Evolutionary conservation across 2,329 filamentous ascomycete genomes (phyloP).

Genomic region (Neodidymelliopsis sp.): DNA sequence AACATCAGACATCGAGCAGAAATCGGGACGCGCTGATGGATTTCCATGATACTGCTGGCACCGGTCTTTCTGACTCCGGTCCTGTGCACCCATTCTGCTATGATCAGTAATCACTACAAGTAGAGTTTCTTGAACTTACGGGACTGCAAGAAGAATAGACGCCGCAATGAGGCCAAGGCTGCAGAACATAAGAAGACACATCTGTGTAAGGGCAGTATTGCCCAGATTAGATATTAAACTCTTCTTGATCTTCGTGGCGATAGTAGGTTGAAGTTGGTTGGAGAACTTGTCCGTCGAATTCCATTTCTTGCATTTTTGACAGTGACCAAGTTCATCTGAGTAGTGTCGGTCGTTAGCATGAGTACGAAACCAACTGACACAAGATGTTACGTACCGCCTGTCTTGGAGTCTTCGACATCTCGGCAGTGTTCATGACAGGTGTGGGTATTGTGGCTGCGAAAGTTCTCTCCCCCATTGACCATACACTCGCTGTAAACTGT

Average conservation of each 20-base stretch:
- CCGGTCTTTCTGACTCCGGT: slow-evolving; percentile 6
- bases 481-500: slow-evolving; percentile 34
- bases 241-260: slow-evolving; percentile 43
- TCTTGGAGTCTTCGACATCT: slow-evolving; percentile 27
- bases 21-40: background rate
- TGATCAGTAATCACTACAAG: background rate
- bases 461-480: slow-evolving; percentile 41
- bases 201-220: slow-evolving; percentile 41
- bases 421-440: slow-evolving; percentile 44
- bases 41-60: slow-evolving; percentile 13
- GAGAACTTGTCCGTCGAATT: slow-evolving; percentile 31
- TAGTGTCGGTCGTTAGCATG: background rate
- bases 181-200: slow-evolving; percentile 35
- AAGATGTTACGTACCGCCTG: slow-evolving; percentile 20
- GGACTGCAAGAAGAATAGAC: slow-evolving; percentile 30
- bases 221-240: slow-evolving; percentile 40
- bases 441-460: slow-evolving; percentile 30
- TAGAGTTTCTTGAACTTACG: slow-evolving; percentile 5
- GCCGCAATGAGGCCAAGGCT: slow-evolving; percentile 28
- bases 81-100: slow-evolving; percentile 6
- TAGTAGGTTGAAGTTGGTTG: slow-evolving; percentile 34
- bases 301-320: slow-evolving; percentile 42
- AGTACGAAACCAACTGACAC: background rate
- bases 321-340: slow-evolving; percentile 42
- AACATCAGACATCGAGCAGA: slow-evolving; percentile 1